Evolutionary conservation across 805 yeast genomes (phyloP).

Genomic region (Torulaspora maleeae): DNA sequence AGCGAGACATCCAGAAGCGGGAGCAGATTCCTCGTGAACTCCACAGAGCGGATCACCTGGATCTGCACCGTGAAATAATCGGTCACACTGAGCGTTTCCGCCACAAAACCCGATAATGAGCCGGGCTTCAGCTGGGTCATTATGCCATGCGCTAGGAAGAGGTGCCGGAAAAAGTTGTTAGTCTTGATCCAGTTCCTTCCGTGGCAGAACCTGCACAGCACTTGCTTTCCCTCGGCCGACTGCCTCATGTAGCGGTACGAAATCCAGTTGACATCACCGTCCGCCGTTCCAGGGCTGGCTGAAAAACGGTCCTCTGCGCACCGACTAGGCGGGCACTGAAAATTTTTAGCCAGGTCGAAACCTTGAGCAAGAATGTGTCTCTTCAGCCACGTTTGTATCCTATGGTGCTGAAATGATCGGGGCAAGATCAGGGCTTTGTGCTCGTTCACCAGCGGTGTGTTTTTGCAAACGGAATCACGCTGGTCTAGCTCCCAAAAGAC

Average conservation of each 20-base stretch:
- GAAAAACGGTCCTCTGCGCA: not conserved
- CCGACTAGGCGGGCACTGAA: conserved; percentile 16
- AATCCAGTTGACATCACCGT: conserved; percentile 5
- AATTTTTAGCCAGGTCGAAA: conserved; percentile 15
- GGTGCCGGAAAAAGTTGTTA: conserved; percentile 16
- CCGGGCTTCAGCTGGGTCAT: conserved; percentile 10
- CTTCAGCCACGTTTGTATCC: conserved; percentile 15
- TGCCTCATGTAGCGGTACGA: conserved; percentile 13
- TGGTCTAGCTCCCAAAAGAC: conserved; percentile 8
- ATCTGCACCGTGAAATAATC: conserved; percentile 6
- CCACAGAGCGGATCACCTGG: conserved; percentile 7
- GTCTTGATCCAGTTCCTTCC: conserved; percentile 23
- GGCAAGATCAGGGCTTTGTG: conserved; percentile 11
- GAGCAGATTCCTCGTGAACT: conserved; percentile 15
- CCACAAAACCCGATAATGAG: not conserved
- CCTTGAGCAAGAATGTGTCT: conserved; percentile 11
- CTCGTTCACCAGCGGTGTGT: not conserved
- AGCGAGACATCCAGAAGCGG: conserved; percentile 10
- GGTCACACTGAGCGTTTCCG: not conserved
- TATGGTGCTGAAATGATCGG: conserved; percentile 23
- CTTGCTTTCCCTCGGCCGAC: conserved; percentile 10
- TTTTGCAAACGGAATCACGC: conserved; percentile 2
- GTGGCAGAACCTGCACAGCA: conserved; percentile 23
- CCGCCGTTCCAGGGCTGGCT: not conserved
- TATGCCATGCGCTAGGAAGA: conserved; percentile 25